Percentiles rank a stretch among this genome's conserved stretches.
Conservation (phyloP, 345 rosid genomes). For the Lumnitzera littorea region DNA sequence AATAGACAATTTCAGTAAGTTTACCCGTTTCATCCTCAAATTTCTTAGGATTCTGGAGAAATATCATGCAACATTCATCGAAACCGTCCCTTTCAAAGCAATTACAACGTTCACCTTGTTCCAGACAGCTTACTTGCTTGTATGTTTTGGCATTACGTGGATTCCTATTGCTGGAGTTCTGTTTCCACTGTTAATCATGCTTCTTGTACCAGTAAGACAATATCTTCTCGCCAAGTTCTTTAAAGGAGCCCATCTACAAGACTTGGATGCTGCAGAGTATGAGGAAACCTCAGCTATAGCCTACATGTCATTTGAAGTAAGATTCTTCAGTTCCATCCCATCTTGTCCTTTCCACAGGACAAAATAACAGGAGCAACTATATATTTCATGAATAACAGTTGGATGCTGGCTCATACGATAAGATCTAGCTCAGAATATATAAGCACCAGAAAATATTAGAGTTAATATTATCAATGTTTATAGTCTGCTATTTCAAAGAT, state of each 20-base stretch:
- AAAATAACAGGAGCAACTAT: too few relatives aligned
- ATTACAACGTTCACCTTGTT: slow-evolving; percentile 54
- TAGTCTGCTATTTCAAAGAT: too few relatives aligned
- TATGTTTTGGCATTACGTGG: slow-evolving; percentile 76
- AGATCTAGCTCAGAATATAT: too few relatives aligned
- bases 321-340: slow-evolving; percentile 13
- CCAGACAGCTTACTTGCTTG: slow-evolving; percentile 53
- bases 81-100: slow-evolving; percentile 62
- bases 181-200: slow-evolving; percentile 70
- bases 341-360: background rate
- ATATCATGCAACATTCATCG: slow-evolving; percentile 50
- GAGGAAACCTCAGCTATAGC: slow-evolving; percentile 66
- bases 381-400: too few relatives aligned
- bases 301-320: slow-evolving; percentile 49
- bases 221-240: slow-evolving; percentile 59
- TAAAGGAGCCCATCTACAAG: slow-evolving; percentile 65
- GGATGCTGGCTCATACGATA: too few relatives aligned
- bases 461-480: too few relatives aligned
- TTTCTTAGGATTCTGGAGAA: slow-evolving; percentile 51
- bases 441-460: too few relatives aligned
- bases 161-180: slow-evolving; percentile 75
- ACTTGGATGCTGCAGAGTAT: slow-evolving; percentile 71
- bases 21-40: background rate
- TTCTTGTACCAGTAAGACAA: slow-evolving; percentile 67
- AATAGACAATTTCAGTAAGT: background rate